A percentile compares a stretch with the other conserved stretches of the same genome.
phyloP scores from a whole-genome alignment of 768 basidiomycete species.

The Suillus paluster region DNA sequence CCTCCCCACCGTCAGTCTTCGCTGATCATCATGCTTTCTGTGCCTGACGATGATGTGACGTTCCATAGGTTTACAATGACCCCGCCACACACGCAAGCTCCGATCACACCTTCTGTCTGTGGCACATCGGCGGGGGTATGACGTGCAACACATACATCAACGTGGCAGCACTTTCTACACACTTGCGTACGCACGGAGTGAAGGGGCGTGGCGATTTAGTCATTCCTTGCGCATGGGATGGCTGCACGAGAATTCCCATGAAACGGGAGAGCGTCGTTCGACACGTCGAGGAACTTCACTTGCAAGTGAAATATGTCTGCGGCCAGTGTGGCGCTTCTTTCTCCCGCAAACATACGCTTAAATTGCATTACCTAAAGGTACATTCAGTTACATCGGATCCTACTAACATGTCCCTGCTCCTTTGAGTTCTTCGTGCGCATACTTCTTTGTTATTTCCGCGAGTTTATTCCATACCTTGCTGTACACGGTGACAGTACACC shows the following conservation, averaged over 20 bases:
- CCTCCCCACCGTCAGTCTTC: background rate
- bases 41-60: background rate
- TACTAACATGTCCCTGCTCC: background rate
- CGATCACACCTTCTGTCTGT: constrained; percentile 4
- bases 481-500: too few species aligned
- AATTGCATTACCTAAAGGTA: constrained; percentile 12
- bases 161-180: constrained; percentile 19
- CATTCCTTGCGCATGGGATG: constrained; percentile 23
- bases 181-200: constrained; percentile 29
- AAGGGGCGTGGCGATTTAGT: constrained; percentile 14
- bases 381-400: constrained; percentile 4
- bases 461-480: background rate
- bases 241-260: constrained; percentile 21
- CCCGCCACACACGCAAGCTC: background rate
- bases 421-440: too few species aligned
- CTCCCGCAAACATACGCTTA: constrained; percentile 29
- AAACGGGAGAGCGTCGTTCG: constrained; percentile 33
- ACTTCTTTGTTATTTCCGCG: too few species aligned
- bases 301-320: constrained; percentile 21
- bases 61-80: background rate
- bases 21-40: background rate
- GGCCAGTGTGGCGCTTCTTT: constrained; percentile 24
- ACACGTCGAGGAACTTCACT: constrained; percentile 31
- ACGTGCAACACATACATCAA: constrained; percentile 14
- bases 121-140: constrained; percentile 6